Percentiles rank a stretch among this genome's conserved stretches.
phyloP scores from a whole-genome alignment of 2,329 filamentous ascomycete species.

The Fusarium musae region DNA sequence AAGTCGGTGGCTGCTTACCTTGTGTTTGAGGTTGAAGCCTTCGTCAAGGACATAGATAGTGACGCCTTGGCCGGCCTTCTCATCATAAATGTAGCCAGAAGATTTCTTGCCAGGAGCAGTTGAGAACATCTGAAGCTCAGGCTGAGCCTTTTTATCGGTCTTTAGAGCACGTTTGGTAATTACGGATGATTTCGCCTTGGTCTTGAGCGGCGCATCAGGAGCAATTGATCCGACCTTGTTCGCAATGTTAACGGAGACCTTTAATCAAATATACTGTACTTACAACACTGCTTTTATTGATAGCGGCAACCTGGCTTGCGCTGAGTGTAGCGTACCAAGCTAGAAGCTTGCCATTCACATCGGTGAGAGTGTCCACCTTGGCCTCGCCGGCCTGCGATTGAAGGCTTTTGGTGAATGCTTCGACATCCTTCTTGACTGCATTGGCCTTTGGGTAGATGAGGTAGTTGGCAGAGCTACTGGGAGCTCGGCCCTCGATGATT shows the following conservation, averaged over 20 bases:
- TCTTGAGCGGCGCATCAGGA: background rate
- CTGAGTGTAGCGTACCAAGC: background rate
- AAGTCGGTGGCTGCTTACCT: too few relatives aligned
- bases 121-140: background rate
- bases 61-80: background rate
- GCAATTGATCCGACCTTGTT: background rate
- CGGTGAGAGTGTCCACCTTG: background rate
- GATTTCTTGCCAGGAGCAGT: background rate
- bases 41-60: background rate
- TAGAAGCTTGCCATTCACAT: background rate
- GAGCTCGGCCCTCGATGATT: background rate
- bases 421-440: background rate
- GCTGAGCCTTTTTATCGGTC: background rate
- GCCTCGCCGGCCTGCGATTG: background rate
- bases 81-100: background rate
- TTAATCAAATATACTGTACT: accelerated
- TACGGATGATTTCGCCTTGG: accelerated
- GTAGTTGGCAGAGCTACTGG: background rate
- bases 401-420: background rate
- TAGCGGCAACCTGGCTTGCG: background rate
- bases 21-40: background rate
- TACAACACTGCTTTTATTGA: background rate
- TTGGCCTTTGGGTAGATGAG: background rate
- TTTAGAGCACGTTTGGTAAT: background rate
- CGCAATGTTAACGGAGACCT: accelerated